Conservation (phyloP, 345 rosid species). For the Eucalyptus virginea region DNA sequence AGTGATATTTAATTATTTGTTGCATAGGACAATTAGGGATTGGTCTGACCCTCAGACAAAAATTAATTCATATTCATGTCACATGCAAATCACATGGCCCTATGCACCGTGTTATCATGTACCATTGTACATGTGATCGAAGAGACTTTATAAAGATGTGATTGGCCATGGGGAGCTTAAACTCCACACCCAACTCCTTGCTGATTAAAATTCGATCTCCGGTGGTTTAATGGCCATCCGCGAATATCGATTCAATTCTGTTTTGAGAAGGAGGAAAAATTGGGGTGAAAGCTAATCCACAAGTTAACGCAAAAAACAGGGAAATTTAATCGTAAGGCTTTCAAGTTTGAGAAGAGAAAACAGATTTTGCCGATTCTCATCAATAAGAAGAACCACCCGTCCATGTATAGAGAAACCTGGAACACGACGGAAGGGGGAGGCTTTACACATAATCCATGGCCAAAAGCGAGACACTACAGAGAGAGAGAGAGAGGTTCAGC, state of each 20-base stretch:
- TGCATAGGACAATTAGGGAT: background rate
- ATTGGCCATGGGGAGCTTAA: background rate
- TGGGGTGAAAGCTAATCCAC: background rate
- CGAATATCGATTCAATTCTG: background rate
- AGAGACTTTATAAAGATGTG: background rate
- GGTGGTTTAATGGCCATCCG: background rate
- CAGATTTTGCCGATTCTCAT: background rate
- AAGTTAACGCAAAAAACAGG: background rate
- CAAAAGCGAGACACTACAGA: background rate
- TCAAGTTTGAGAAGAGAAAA: too few species aligned
- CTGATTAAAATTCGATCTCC: too few species aligned
- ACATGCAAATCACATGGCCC: background rate
- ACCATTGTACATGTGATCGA: background rate
- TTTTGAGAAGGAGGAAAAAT: background rate
- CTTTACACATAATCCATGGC: background rate
- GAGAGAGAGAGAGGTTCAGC: too few species aligned
- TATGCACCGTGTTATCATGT: rapidly evolving
- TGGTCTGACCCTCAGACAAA: background rate
- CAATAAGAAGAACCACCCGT: background rate
- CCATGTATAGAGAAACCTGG: background rate
- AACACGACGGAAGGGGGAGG: background rate
- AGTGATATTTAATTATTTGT: too few species aligned
- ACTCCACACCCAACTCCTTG: background rate
- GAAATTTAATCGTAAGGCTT: too few species aligned
- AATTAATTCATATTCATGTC: background rate